A percentile compares a stretch with the other conserved stretches of the same genome.
phyloP scores from a whole-genome alignment of 1,284 basidiomycete species.

The Puccinia brachypodii region DNA sequence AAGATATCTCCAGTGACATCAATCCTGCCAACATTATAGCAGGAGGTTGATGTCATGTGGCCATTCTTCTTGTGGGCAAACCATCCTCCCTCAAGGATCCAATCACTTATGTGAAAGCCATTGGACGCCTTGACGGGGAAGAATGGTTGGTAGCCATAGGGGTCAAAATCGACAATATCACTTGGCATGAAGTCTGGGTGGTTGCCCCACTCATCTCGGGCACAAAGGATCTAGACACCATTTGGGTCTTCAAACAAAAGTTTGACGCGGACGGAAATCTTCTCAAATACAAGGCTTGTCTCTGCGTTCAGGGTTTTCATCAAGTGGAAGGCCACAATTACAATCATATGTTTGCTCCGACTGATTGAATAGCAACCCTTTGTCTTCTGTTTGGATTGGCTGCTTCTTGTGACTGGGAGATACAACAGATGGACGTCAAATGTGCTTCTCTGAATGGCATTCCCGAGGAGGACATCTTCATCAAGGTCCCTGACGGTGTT shows the following conservation, averaged over 20 bases:
- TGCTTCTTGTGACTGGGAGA: not conserved
- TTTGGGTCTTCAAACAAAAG: no score
- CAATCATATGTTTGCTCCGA: constrained; percentile 12
- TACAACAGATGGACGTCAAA: not conserved
- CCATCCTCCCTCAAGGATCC: not conserved
- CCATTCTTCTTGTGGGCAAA: not conserved
- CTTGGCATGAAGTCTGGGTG: not conserved
- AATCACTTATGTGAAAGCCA: not conserved
- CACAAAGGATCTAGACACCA: not conserved
- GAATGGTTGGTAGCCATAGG: not conserved
- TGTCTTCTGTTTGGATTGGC: not conserved
- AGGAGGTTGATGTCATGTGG: not conserved
- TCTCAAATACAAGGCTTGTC: not conserved
- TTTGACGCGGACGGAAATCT: not conserved
- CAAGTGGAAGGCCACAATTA: no score
- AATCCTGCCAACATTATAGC: not conserved
- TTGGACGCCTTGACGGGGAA: not conserved
- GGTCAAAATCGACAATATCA: not conserved
- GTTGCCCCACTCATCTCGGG: not conserved
- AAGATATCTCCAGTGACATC: not conserved
- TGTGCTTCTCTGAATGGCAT: constrained; percentile 1
- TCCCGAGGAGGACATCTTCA: not conserved
- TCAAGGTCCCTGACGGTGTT: not conserved
- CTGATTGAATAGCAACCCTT: not conserved
- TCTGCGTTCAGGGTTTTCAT: constrained; percentile 15